phyloP scores from a whole-genome alignment of 2,329 filamentous ascomycete species.

The Claviceps maximensis region DNA sequence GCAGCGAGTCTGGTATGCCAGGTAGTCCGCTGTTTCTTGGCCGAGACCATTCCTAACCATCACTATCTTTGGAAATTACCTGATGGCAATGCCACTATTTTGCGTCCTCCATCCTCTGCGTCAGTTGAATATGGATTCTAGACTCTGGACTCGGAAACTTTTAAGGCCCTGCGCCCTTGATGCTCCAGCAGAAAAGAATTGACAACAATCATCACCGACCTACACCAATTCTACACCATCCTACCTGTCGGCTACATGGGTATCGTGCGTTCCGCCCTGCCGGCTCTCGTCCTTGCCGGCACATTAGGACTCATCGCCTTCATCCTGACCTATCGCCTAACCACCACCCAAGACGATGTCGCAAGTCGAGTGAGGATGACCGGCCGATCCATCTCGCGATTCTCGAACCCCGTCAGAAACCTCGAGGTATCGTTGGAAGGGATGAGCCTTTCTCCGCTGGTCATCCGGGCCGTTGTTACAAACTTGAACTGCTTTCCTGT shows the following conservation, averaged over 20 bases:
- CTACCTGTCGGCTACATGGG: background rate
- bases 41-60: background rate
- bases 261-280: background rate
- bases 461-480: conserved; percentile 24
- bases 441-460: conserved; percentile 19
- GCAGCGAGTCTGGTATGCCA: background rate
- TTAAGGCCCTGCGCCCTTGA: background rate
- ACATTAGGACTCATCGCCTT: background rate
- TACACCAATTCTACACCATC: background rate
- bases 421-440: background rate
- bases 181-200: background rate
- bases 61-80: background rate
- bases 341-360: background rate
- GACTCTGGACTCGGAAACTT: background rate
- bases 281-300: background rate
- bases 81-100: background rate
- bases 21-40: background rate
- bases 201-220: background rate
- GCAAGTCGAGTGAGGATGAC: background rate
- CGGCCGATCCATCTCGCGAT: background rate
- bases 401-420: background rate
- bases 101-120: background rate
- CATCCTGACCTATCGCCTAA: background rate
- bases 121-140: background rate
- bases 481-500: conserved; percentile 25